Evolutionary conservation across 208 protist species (phyloP), one percentile per base, ranked within the genome.

Genomic region (Kentomonas sorsogonicus): DNA sequence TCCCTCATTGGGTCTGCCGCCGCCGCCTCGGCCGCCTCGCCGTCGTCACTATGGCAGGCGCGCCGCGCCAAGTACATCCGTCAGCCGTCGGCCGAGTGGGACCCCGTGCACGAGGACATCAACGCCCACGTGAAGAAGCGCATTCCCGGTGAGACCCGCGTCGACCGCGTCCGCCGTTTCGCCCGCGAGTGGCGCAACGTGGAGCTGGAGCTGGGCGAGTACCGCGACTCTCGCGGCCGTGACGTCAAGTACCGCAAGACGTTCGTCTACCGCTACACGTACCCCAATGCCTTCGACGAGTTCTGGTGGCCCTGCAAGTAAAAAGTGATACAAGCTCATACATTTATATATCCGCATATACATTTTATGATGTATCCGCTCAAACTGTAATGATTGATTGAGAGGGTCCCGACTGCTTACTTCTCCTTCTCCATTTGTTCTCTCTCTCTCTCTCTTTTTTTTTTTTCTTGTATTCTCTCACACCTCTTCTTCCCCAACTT

Each of bases 301-400:
- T 94, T 86, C 64, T 94, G 86, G 86, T 94, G 86, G 86, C 86
- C 86, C 4, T 88, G 79, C 69, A 89, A 88, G 76, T 90, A 82
- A 71, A 23, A 34, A 15, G 36, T 38, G n/a, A 20, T 39, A 50
- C 5, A 44, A 31, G 25, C 1, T 6, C 3, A 68, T 15, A 18
- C 34, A 58, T 30, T 20, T 18, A 41, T 27, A 48, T 36, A 53
- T 30, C 3, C 26, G 18, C 16, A 62, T 51, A 18, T 59, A 47
- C 36, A 48, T 40, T 6, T 59, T 7, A 6, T 7, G 6, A 36
- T 31, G 29, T 58, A 6, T 58, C 6, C 48, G 34, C 11, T 18
- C 20, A 33, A 10, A 45, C 9, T 36, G 16, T 7, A 56, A 43
- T 15, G 15, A 16, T 43, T 43, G 38, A 43, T 51, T 15, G 26